Evolutionary conservation across 768 basidiomycete species (phyloP).

Genomic region (Coprinopsis strossmayeri): DNA sequence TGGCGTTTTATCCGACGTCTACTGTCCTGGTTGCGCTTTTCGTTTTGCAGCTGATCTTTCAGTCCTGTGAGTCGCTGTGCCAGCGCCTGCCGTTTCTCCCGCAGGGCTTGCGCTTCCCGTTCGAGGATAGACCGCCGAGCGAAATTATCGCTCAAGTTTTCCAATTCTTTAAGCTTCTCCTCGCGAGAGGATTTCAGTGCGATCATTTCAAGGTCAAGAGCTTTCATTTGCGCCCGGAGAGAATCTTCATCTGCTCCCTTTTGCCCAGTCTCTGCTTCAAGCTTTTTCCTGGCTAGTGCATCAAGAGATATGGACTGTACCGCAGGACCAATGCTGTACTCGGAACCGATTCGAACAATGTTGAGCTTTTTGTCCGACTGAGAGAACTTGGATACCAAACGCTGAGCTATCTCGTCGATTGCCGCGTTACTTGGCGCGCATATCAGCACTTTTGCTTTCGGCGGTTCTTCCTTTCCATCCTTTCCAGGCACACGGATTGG

Average conservation of each 20-base stretch:
- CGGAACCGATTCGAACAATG: constrained; percentile 86
- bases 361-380: constrained; percentile 44
- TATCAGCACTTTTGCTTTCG: constrained; percentile 65
- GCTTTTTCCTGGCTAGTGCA: constrained; percentile 72
- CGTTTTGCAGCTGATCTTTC: constrained; percentile 79
- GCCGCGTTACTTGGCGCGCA: constrained; percentile 99
- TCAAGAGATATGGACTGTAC: constrained; percentile 88
- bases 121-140: constrained; percentile 51
- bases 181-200: constrained; percentile 54
- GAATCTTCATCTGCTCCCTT: constrained; percentile 39
- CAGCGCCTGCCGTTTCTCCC: constrained; percentile 55
- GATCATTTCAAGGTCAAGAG: constrained; percentile 62
- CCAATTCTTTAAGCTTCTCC: constrained; percentile 54
- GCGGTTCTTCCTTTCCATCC: constrained; percentile 32
- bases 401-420: constrained; percentile 90
- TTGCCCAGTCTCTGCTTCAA: constrained; percentile 32
- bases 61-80: constrained; percentile 67
- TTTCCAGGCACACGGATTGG: constrained; percentile 41
- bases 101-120: constrained; percentile 60
- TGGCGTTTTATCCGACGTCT: constrained; percentile 64
- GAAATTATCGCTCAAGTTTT: constrained; percentile 48
- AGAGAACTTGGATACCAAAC: constrained; percentile 76
- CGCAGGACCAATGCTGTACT: constrained; percentile 65
- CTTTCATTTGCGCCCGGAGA: constrained; percentile 49
- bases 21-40: constrained; percentile 76